Evolutionary conservation across 495 filamentous ascomycete genomes (phyloP), one percentile per base, ranked within the genome.

Genomic region (Tuber umbilicatum): DNA sequence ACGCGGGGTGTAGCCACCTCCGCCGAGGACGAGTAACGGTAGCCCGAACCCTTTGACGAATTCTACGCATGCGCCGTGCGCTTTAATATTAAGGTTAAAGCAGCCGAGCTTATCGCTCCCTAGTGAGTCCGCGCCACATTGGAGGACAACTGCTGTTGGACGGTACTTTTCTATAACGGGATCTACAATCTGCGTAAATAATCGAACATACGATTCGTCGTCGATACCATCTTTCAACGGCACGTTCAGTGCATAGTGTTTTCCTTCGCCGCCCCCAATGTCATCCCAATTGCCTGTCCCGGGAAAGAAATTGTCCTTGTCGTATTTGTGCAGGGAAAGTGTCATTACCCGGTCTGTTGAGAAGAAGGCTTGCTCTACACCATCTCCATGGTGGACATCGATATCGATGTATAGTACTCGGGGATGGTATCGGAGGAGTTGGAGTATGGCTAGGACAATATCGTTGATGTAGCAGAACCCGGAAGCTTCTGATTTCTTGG

Each of bases 401-500:
- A 99, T 98, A 83, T 99, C 95, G 77, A 99, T 92, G 84, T 99
- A 99, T 39, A 99, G 88, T 12, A 99, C 95, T 74, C 95, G 90
- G 79, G 94, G 91, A 78, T 97, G 94, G 86, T 92, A 93, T 73
- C 95, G 91, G 35, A 99, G 87, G n/a, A 98, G 89, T 83, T 99
- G 93, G 40, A 99, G 89, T 77, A 99, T 97, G 73, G 93, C 95
- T 27, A 99, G 89, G 71, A 98, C 95, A 74, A 99, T 99, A 82
- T 99, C 95, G 83, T 99, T 99, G 79, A 99, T 92, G 82, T 99
- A 99, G 84, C 95, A 99, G 85, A 99, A 99, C 23, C 95, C 95
- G 81, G 91, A 94, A 38, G 95, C 95, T 85, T 98, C 96, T 75
- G 92, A 93, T 84, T 97, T 94, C 83, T 99, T 98, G 41, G 95